Percentiles rank a stretch among this genome's conserved stretches.
These are phyloP conservation scores for Tinospora cordifolia DNA, from an alignment of 164 flowering plant species.

Conservation along the genomic window DNA sequence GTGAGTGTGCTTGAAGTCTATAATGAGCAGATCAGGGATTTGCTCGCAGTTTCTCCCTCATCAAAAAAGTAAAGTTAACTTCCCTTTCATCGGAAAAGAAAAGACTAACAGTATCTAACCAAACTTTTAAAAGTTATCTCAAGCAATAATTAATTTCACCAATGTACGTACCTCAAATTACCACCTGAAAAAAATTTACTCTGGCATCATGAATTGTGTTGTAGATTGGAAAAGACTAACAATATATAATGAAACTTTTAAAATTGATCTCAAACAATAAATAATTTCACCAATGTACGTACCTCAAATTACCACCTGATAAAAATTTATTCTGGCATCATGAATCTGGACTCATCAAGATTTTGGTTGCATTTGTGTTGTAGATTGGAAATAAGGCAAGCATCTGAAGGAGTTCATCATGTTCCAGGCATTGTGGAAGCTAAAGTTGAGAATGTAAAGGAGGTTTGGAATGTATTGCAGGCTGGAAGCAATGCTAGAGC, in stretches of 20 bases:
- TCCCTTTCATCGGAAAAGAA: neutral
- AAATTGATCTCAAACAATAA: neutral
- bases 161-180: too few species aligned
- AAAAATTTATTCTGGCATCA: neutral
- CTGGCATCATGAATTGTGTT: conserved; percentile 3
- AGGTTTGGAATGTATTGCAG: conserved; percentile 77
- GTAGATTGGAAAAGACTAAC: conserved; percentile 79
- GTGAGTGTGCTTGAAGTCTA: conserved; percentile 93
- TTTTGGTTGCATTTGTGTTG: conserved; percentile 6
- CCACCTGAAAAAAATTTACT: neutral
- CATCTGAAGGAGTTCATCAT: conserved; percentile 74
- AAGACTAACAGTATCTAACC: neutral
- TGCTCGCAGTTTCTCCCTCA: conserved; percentile 55
- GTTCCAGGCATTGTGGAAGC: conserved; percentile 87
- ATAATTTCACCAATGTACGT: neutral
- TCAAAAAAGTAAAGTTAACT: conserved; percentile 52
- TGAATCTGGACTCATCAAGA: neutral
- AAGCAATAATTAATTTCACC: neutral
- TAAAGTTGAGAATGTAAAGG: conserved; percentile 48
- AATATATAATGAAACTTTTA: neutral
- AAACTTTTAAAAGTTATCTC: too few species aligned
- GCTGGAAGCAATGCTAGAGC: conserved; percentile 78
- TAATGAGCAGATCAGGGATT: conserved; percentile 85
- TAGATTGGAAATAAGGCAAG: conserved; percentile 84
- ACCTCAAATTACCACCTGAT: neutral